Evolutionary conservation across 306 rosid species (phyloP), one percentile per base, ranked within the genome.

Genomic region (Hippophae tibetana): DNA sequence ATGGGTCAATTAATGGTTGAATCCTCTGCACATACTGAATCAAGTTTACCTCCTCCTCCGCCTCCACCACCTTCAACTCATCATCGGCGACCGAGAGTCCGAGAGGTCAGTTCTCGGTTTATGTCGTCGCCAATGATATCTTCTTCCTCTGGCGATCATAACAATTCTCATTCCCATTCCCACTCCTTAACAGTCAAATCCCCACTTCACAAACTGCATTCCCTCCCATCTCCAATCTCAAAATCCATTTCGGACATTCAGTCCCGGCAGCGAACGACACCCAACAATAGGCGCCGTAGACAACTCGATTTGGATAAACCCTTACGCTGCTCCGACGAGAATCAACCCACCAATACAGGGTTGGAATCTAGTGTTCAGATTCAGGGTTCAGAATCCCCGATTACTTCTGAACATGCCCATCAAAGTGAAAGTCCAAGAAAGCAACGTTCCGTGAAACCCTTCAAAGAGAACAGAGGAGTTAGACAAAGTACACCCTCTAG

Each of bases 71-170:
- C 79, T 10, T 71, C 69, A 0, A 66, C 79, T 0, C 58, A 72
- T 44, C 66, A 65, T 3, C 88, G 97, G 10, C 83, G 95, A 27
- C 90, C 95, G 5, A 79, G 89, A 74, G 94, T 86, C 42, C 78
- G 95, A 53, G 97, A 89, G 73, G 97, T 89, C 50, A 89, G 90
- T 76, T 89, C 97, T 38, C 55, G 95, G 42, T 89, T 85, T 81
- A 89, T 89, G 97, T 77, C 95, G 2, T 86, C 90, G 5, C 25
- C 65, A 40, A 68, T 70, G 12, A 63, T 68, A 10, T 53, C 59
- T 9, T 52, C 75, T 8, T 7, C 69, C 10, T 69, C 67, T 7
- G 9, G 54, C 8, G 61, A 48, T 48, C 72, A 65, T 6, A 60
- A 48, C 40, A 70, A 56, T 54, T 54, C 56, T 10, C 70, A 60